Percentiles rank a stretch among this genome's conserved stretches.
Conservation (phyloP, 1,284 basidiomycete genomes). For the Leccinum angustisporum region DNA sequence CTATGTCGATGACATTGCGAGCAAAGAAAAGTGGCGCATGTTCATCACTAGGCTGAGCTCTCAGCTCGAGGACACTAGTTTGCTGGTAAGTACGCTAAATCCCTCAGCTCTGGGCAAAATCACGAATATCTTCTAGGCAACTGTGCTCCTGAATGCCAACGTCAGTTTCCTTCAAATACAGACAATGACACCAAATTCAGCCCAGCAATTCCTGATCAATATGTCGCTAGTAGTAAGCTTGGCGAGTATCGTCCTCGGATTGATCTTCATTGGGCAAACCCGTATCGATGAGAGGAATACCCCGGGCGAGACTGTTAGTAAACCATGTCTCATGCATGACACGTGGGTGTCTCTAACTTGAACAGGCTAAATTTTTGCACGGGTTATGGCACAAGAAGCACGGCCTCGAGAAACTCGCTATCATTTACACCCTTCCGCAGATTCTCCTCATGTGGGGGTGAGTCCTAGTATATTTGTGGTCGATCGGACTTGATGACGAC, state of each 20-base stretch:
- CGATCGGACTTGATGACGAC: constrained; percentile 1
- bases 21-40: constrained; percentile 32
- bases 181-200: constrained; percentile 17
- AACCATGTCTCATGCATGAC: too few relatives aligned
- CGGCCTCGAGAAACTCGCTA: constrained; percentile 39
- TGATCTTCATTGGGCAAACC: constrained; percentile 40
- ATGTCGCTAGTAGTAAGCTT: constrained; percentile 41
- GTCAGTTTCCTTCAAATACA: constrained; percentile 41
- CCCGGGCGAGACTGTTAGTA: constrained; percentile 31
- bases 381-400: constrained; percentile 23
- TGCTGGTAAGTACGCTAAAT: constrained; percentile 29
- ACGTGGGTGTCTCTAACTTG: not conserved
- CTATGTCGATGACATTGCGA: constrained; percentile 37
- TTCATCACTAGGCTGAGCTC: constrained; percentile 33
- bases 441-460: constrained; percentile 42
- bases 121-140: constrained; percentile 28
- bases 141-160: constrained; percentile 43
- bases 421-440: constrained; percentile 39
- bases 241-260: constrained; percentile 40
- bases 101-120: not conserved
- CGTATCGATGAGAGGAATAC: constrained; percentile 32
- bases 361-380: constrained; percentile 32
- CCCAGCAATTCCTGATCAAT: constrained; percentile 38
- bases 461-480: constrained; percentile 15
- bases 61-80: constrained; percentile 36